Conservation (phyloP, 2,329 filamentous ascomycete genomes). For the Fusarium sp. region DNA sequence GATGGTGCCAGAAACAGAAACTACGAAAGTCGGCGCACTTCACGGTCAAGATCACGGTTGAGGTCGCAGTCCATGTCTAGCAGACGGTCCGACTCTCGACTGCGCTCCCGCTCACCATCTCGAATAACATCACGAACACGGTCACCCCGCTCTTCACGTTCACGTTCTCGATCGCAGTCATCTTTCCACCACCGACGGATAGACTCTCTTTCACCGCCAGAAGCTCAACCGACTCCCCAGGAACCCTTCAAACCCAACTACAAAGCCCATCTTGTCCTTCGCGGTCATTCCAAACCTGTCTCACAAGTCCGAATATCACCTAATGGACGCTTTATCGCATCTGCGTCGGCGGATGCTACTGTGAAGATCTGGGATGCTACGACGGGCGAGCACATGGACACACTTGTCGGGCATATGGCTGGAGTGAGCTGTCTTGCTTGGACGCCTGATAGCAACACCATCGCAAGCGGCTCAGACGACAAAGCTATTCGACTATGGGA, state of each 20-base stretch:
- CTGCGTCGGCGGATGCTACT: conserved; percentile 87
- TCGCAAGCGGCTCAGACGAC: conserved; percentile 94
- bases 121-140: conserved; percentile 46
- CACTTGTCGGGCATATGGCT: conserved; percentile 91
- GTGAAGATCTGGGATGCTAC: conserved; percentile 89
- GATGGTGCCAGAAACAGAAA: conserved; percentile 40
- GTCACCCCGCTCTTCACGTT: conserved; percentile 49
- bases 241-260: conserved; percentile 74
- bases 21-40: conserved; percentile 48
- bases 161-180: conserved; percentile 45
- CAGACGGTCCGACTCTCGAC: conserved; percentile 53
- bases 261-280: conserved; percentile 74
- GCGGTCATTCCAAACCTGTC: conserved; percentile 81
- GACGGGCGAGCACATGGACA: conserved; percentile 84
- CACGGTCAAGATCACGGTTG: conserved; percentile 49
- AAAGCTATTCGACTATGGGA: conserved; percentile 97
- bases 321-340: conserved; percentile 89
- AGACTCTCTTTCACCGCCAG: conserved; percentile 44
- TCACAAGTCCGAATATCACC: conserved; percentile 92
- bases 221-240: conserved; percentile 50
- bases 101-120: conserved; percentile 49
- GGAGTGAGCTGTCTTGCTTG: conserved; percentile 94
- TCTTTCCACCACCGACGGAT: conserved; percentile 49
- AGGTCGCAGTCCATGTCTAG: conserved; percentile 52
- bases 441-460: conserved; percentile 86